Evolutionary conservation across 2,329 filamentous ascomycete genomes (phyloP).

Genomic region (Paradendryphiella salina): DNA sequence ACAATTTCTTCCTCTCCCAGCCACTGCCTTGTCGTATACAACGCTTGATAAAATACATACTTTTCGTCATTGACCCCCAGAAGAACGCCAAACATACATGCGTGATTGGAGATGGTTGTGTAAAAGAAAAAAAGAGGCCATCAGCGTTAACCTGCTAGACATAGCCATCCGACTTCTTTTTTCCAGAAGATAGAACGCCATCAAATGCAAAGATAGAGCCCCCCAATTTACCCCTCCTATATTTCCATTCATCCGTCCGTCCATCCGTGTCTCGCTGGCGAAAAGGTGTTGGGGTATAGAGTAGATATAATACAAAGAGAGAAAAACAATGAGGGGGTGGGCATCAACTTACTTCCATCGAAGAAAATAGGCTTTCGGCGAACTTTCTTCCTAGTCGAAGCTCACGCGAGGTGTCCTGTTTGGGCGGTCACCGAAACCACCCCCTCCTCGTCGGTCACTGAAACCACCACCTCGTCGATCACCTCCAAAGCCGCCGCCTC

Average conservation of each 20-base stretch:
- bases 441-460: conserved; percentile 15
- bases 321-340: background rate
- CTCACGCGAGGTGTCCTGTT: conserved; percentile 19
- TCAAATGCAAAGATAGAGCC: background rate
- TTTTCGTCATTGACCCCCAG: background rate
- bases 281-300: conserved; percentile 6
- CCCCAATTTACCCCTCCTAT: background rate
- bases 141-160: background rate
- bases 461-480: conserved; percentile 17
- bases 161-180: background rate
- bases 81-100: background rate
- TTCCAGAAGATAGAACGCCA: background rate
- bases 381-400: conserved; percentile 1
- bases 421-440: conserved; percentile 20
- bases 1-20: no score
- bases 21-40: no score
- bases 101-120: background rate
- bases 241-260: no score
- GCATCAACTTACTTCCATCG: background rate
- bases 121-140: no score
- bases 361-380: no score
- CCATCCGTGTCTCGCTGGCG: no score
- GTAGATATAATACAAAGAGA: conserved; percentile 7
- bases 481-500: conserved; percentile 24
- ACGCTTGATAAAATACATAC: no score